Evolutionary conservation across 75 land plant species (phyloP), one percentile per base, ranked within the genome.

Genomic region (Ceratopteris richardii): DNA sequence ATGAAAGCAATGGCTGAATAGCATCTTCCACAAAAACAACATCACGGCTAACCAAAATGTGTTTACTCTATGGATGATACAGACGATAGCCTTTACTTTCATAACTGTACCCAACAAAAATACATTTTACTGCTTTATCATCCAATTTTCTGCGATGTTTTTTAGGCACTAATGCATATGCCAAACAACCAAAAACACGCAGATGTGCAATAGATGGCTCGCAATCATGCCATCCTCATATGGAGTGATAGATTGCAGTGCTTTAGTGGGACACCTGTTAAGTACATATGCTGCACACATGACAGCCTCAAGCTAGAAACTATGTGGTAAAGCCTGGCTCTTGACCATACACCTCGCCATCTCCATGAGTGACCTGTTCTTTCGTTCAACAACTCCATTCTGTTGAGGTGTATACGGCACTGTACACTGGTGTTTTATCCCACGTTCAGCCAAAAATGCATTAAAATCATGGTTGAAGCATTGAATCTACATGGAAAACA

Each of bases 101-200:
- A n/a, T 19, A 29, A 33, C 47, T 18, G 26, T 51, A 63, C 1
- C 65, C 65, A 51, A 46, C 50, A 46, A 46, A 46, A 18, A 46
- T 46, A 46, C 50, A 46, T 46, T 46, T 46, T 2, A 18, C 22
- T 5, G 22, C 50, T 17, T 46, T 46, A 46, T 46, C 50, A 46
- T 46, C 50, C 18, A 46, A 21, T 46, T 46, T 46, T n/a, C 17
- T n/a, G 17, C 14, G 50, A 6, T 46, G 50, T 46, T 4, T n/a
- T 46, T n/a, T 2, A 6, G 50, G 50, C 50, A 21, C 22, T 3
- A 46, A 21, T 5, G 18, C 50, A 46, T 46, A 46, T 46, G 50
- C 50, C 50, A 46, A 46, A 14, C 50, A 14, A 14, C 50, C 50
- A 46, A 46, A 46, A 18, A 46, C 22, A 21, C 50, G 14, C 50